Percentiles rank a stretch among this genome's conserved stretches.
Evolutionary conservation across 2,329 filamentous ascomycete species (phyloP).

Genomic region (Calonectria honghensis): DNA sequence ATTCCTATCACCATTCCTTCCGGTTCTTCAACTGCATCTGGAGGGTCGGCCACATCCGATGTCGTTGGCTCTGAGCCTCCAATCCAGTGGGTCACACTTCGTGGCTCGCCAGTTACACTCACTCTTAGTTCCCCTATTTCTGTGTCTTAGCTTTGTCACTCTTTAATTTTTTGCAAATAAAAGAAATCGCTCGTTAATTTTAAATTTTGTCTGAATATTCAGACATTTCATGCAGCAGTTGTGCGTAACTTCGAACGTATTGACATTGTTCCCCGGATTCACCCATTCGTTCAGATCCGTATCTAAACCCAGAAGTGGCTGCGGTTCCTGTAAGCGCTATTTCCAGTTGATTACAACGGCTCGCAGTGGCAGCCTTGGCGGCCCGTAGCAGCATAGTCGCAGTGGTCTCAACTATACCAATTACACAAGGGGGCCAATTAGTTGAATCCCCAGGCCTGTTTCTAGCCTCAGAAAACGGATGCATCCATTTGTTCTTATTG

Average conservation of each 20-base stretch:
- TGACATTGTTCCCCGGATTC: neutral
- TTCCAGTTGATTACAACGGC: no score
- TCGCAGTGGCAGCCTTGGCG: no score
- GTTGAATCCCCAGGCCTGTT: neutral
- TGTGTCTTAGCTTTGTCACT: slow-evolving; percentile 1
- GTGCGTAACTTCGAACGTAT: neutral
- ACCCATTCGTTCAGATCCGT: neutral
- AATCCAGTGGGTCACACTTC: slow-evolving; percentile 24
- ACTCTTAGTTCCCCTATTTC: slow-evolving; percentile 18
- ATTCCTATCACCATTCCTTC: slow-evolving; percentile 37
- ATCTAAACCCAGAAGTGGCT: no score
- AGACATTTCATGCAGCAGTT: neutral
- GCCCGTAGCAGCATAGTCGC: neutral
- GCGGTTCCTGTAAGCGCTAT: no score
- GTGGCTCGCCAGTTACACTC: slow-evolving; percentile 10
- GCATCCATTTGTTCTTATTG: no score
- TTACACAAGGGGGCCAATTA: neutral
- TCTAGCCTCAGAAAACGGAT: no score
- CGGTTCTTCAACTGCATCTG: slow-evolving; percentile 7
- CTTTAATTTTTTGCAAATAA: neutral
- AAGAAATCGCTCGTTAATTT: neutral
- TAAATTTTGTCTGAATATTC: neutral
- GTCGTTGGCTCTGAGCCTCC: slow-evolving; percentile 24
- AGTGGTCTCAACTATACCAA: neutral
- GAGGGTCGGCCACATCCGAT: slow-evolving; percentile 21